Evolutionary conservation across 768 basidiomycete species (phyloP).

Genomic region (Lyophyllum semitale): DNA sequence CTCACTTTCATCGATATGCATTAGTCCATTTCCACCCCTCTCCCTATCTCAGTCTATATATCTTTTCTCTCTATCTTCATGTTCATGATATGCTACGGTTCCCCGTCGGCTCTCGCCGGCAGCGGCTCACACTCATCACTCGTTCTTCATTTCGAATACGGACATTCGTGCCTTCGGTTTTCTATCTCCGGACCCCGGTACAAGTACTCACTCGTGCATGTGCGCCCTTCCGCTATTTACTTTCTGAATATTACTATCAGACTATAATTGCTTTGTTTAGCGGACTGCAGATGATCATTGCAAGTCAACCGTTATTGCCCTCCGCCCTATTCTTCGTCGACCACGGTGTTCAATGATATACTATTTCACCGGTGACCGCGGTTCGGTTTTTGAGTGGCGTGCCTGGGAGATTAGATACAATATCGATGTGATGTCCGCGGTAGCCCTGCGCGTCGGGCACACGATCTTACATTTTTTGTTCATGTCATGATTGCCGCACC

Average conservation of each 20-base stretch:
- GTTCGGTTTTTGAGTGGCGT: too few relatives aligned
- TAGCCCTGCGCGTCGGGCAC: too few relatives aligned
- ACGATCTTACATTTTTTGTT: too few relatives aligned
- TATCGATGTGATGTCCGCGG: too few relatives aligned
- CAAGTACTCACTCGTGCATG: constrained; percentile 2
- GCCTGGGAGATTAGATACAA: too few relatives aligned
- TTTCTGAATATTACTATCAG: constrained; percentile 10
- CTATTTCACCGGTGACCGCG: too few relatives aligned
- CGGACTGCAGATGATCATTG: too few relatives aligned
- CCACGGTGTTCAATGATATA: too few relatives aligned
- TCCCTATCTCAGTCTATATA: background rate
- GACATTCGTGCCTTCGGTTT: background rate
- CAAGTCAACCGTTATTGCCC: too few relatives aligned
- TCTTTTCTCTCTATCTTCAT: background rate
- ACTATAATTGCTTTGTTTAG: constrained; percentile 4
- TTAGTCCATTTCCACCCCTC: background rate
- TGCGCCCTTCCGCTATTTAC: constrained; percentile 1
- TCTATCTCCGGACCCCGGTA: background rate
- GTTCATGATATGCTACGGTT: background rate
- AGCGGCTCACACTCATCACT: constrained; percentile 11
- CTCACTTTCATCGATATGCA: constrained; percentile 1
- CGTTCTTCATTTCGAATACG: constrained; percentile 1
- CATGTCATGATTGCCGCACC: too few relatives aligned
- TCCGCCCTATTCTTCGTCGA: too few relatives aligned
- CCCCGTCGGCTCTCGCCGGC: background rate